Base-by-base conservation (phyloP, 1,284 basidiomycete genomes). In the Ceratobasidium theobromae region DNA sequence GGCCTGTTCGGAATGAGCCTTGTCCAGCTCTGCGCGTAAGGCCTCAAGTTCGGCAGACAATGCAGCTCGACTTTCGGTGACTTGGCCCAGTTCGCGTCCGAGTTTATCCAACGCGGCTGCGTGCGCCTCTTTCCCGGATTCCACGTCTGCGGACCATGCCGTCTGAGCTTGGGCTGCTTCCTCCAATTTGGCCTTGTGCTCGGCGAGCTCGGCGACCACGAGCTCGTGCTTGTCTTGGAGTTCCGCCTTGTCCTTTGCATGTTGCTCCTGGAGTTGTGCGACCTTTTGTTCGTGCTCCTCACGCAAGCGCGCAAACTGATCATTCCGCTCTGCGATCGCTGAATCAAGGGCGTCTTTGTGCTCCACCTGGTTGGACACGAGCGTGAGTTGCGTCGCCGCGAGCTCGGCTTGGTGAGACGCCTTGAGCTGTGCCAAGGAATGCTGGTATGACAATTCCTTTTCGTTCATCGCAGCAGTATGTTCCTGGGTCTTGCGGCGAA, bases 21-120 rank as follows among this genome's bases (percentile, higher is more conserved):
- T 77, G 52, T 84, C 80, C 21, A 93, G 79, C 72, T 88, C 85
- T n/a, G 76, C 79, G 65, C 81, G 81, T 57, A 89, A 79, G 69
- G 77, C 77, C 18, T 79, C 80, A 43, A 88, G 76, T 72, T 89
- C 82, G 28, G 77, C 75, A 28, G 79, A 78, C 51, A 89, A 78
- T 35, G 78, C 75, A 60, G 83, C 81, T 25, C 83, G 83, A 71
- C 88, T 83, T 45, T 74, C 78, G 66, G 79, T 79, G 12, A 79
- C 75, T 18, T 71, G 72, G 6, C 77, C 72, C 1, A 89, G 74
- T 65, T 84, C 79, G 62, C 80, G 57, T 40, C 45, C 57, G 49
- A 60, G 45, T n/a, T 60, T 74, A 69, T 86, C 79, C 71, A 87
- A 74, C 9, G 75, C 74, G 46, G 74, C 73, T 66, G 88, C 79